Evolutionary conservation across 176 grass and related monocot species (phyloP).

Genomic region (Echinochloa phyllopogon): DNA sequence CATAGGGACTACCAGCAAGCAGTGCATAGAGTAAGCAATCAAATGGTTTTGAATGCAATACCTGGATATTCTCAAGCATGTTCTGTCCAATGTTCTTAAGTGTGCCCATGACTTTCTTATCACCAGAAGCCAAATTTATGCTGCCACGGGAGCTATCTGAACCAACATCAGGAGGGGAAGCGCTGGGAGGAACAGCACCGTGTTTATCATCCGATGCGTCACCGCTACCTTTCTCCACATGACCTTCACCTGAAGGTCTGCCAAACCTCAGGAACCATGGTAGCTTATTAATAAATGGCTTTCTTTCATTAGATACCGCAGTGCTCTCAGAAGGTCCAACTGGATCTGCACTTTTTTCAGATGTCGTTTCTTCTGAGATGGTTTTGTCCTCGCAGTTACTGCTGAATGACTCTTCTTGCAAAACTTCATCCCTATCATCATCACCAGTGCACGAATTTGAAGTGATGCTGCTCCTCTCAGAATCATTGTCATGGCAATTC

Average conservation of each 20-base stretch:
- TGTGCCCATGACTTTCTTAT: slow-evolving; percentile 80
- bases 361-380: slow-evolving; percentile 18
- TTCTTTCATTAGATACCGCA: slow-evolving; percentile 60
- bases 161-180: slow-evolving; percentile 40
- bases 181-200: neutral
- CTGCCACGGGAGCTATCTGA: slow-evolving; percentile 31
- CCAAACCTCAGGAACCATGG: slow-evolving; percentile 79
- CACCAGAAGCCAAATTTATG: slow-evolving; percentile 55
- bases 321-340: slow-evolving; percentile 38
- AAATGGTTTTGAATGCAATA: slow-evolving; percentile 34
- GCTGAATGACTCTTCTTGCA: slow-evolving; percentile 43
- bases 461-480: slow-evolving; percentile 73
- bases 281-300: slow-evolving; percentile 71
- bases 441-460: slow-evolving; percentile 73
- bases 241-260: slow-evolving; percentile 59
- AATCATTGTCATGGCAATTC: slow-evolving; percentile 61
- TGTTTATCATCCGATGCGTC: slow-evolving; percentile 43
- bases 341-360: slow-evolving; percentile 32
- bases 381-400: slow-evolving; percentile 38
- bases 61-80: slow-evolving; percentile 98
- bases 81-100: slow-evolving; percentile 83
- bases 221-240: slow-evolving; percentile 42
- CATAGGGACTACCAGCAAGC: neutral
- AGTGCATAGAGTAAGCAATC: neutral
- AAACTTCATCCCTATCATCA: slow-evolving; percentile 54